Percentiles rank a stretch among this genome's conserved stretches.
Conservation (phyloP, 2,329 filamentous ascomycete species). For the Kalaharituber pfeilii region DNA sequence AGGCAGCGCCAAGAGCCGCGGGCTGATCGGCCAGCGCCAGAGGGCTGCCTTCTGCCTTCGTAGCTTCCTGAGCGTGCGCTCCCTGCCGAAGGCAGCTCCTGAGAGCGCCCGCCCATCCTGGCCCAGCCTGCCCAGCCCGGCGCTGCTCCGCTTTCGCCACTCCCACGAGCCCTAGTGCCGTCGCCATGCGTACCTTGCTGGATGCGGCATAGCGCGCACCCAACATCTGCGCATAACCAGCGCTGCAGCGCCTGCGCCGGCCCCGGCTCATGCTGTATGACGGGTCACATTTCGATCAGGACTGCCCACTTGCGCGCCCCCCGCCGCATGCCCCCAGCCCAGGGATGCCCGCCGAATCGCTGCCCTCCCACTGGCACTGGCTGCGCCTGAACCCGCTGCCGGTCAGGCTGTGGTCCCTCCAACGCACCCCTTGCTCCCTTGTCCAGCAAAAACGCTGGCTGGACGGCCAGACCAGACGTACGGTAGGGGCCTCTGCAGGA, state of each 20-base stretch:
- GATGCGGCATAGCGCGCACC: background rate
- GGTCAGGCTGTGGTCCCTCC: background rate
- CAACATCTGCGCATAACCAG: background rate
- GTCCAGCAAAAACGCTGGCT: too few species aligned
- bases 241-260: background rate
- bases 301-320: too few species aligned
- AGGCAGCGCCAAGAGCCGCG: too few species aligned
- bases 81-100: too few species aligned
- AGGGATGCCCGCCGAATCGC: conserved; percentile 1
- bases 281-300: background rate
- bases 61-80: too few species aligned
- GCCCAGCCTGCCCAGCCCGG: background rate
- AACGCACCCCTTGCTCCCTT: background rate
- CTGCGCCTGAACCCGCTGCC: background rate
- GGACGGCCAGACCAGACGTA: too few species aligned
- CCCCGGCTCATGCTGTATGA: background rate
- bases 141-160: background rate
- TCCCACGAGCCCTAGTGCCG: background rate
- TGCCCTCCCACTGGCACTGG: background rate
- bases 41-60: too few species aligned
- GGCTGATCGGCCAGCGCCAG: too few species aligned
- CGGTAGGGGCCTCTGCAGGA: conserved; percentile 1
- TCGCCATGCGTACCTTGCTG: background rate
- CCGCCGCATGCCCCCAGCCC: too few species aligned
- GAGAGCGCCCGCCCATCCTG: too few species aligned